Conservation (phyloP, 2,329 filamentous ascomycete species). For the Ophiostoma pallidulum region DNA sequence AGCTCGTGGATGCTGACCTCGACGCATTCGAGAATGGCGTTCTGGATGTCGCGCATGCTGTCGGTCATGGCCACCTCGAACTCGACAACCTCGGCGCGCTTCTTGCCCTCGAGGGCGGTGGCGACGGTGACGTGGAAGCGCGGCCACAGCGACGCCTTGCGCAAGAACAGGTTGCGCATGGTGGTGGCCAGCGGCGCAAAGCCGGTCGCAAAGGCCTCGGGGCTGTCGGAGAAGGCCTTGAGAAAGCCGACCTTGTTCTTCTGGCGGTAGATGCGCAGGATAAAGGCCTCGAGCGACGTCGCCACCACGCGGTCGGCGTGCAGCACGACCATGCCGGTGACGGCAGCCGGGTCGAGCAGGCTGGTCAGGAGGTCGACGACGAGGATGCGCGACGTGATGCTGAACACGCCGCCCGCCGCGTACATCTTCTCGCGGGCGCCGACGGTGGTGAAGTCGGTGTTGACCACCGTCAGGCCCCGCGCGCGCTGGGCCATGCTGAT, state of each 20-base stretch:
- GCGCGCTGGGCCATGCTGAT: conserved; percentile 75
- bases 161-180: conserved; percentile 85
- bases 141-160: conserved; percentile 83
- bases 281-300: conserved; percentile 89
- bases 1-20: conserved; percentile 90
- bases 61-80: conserved; percentile 94
- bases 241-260: conserved; percentile 90
- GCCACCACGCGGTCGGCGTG: conserved; percentile 82
- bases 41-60: conserved; percentile 86
- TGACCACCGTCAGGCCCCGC: conserved; percentile 80
- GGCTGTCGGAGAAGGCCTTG: conserved; percentile 91
- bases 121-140: conserved; percentile 88
- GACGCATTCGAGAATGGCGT: conserved; percentile 89
- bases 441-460: conserved; percentile 88
- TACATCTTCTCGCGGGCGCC: conserved; percentile 87
- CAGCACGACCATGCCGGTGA: conserved; percentile 78
- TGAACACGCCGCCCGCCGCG: conserved; percentile 78
- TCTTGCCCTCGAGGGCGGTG: conserved; percentile 78
- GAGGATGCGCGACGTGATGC: conserved; percentile 89
- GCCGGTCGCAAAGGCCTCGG: conserved; percentile 79
- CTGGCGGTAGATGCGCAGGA: conserved; percentile 84
- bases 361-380: conserved; percentile 88
- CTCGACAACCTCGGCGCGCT: conserved; percentile 94
- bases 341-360: conserved; percentile 68
- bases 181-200: conserved; percentile 83